phyloP scores from a whole-genome alignment of 2,329 filamentous ascomycete genomes.

The Coniella vitis region DNA sequence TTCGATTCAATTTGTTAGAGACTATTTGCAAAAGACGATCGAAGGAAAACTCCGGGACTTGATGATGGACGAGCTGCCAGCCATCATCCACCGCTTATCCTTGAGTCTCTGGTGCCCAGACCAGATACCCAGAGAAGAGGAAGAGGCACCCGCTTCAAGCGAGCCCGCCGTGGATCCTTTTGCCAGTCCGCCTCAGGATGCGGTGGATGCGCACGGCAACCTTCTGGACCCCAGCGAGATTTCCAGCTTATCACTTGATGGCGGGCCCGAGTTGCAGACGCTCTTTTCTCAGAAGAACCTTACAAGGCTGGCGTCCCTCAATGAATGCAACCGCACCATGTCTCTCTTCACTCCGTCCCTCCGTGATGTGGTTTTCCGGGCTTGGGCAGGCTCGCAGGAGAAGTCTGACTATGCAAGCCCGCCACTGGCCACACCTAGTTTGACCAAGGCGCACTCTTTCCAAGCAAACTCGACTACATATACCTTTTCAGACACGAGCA shows the following conservation, averaged over 20 bases:
- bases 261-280: conserved; percentile 73
- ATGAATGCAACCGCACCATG: conserved; percentile 81
- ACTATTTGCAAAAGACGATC: conserved; percentile 94
- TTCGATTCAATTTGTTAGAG: conserved; percentile 95
- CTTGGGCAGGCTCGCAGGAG: conserved; percentile 78
- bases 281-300: conserved; percentile 95
- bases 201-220: conserved; percentile 74
- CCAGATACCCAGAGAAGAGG: conserved; percentile 61
- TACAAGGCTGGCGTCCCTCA: conserved; percentile 72
- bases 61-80: conserved; percentile 96
- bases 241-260: conserved; percentile 71
- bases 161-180: conserved; percentile 71
- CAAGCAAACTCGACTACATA: conserved; percentile 55
- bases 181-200: conserved; percentile 71
- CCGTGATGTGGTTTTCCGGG: conserved; percentile 81
- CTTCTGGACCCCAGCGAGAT: conserved; percentile 68
- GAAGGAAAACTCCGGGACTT: conserved; percentile 85
- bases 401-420: conserved; percentile 53
- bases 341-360: conserved; percentile 92
- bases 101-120: conserved; percentile 86
- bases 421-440: conserved; percentile 39
- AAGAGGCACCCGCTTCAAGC: conserved; percentile 43
- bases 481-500: conserved; percentile 67
- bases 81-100: conserved; percentile 90
- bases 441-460: conserved; percentile 59